A percentile compares a stretch with the other conserved stretches of the same genome.
These are phyloP conservation scores for Halophytophthora batemanensis DNA, from an alignment of 352 stramenopile genomes.

Conservation along the genomic window DNA sequence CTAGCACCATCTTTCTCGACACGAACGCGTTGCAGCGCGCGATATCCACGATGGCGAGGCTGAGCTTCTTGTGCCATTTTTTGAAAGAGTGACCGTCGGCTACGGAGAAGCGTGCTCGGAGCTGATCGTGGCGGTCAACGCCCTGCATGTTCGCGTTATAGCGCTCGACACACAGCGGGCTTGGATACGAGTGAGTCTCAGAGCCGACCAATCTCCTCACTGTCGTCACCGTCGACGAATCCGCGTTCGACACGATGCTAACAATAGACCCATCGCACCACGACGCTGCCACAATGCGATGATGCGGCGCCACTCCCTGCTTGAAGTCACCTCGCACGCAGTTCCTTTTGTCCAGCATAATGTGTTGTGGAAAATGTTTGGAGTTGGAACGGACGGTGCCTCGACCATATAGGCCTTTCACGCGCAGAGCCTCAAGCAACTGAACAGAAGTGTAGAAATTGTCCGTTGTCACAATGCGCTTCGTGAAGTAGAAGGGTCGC, in stretches of 20 bases:
- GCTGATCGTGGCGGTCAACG: constrained; percentile 22
- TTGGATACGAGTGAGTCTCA: constrained; percentile 6
- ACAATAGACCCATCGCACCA: constrained; percentile 26
- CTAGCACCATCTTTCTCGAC: constrained; percentile 5
- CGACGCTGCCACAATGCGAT: constrained; percentile 17
- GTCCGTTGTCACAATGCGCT: constrained; percentile 26
- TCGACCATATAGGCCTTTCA: constrained; percentile 19
- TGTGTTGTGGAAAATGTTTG: constrained; percentile 24
- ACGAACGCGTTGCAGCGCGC: constrained; percentile 22
- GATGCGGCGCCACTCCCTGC: constrained; percentile 13
- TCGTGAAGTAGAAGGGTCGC: constrained; percentile 12
- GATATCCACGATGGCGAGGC: constrained; percentile 20
- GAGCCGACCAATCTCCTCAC: constrained; percentile 13
- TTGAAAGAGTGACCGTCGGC: constrained; percentile 24
- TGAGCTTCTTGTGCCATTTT: constrained; percentile 34
- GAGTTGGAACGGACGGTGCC: constrained; percentile 19
- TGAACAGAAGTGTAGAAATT: constrained; percentile 37
- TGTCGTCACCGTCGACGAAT: constrained; percentile 9
- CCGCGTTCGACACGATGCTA: constrained; percentile 23
- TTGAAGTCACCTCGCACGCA: constrained; percentile 4
- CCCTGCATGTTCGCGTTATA: constrained; percentile 38
- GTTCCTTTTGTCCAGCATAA: constrained; percentile 14
- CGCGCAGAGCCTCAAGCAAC: constrained; percentile 14
- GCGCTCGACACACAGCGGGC: constrained; percentile 15
- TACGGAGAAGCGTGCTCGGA: constrained; percentile 18